Percentiles rank a stretch among this genome's conserved stretches.
These are phyloP conservation scores for Mycosphaerella arachidis DNA, from an alignment of 2,329 filamentous ascomycete species.

Conservation along the genomic window DNA sequence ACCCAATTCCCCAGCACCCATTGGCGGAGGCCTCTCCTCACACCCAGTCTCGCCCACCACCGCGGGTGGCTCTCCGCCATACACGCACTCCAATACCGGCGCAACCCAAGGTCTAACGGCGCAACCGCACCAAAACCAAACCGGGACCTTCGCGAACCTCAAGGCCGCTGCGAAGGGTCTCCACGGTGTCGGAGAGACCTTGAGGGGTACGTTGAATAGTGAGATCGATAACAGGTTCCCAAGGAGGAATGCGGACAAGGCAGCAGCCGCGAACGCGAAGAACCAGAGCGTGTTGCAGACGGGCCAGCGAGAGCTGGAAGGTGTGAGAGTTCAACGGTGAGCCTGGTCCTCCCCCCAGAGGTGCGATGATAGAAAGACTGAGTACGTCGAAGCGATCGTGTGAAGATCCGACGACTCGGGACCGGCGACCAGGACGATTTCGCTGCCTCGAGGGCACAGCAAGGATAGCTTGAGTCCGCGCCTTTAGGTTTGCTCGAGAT, in stretches of 20 bases:
- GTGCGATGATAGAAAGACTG: not conserved
- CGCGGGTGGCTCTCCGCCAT: not conserved
- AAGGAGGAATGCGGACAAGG: constrained; percentile 27
- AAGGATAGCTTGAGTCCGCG: not conserved
- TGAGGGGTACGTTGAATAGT: constrained; percentile 31
- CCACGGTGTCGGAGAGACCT: constrained; percentile 33
- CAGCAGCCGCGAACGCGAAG: constrained; percentile 25
- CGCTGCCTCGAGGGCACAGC: not conserved
- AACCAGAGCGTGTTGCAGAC: constrained; percentile 26
- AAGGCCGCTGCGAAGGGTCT: constrained; percentile 30
- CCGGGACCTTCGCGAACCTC: constrained; percentile 21
- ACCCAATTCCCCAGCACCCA: not conserved
- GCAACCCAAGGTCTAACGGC: not conserved
- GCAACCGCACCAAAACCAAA: constrained; percentile 6
- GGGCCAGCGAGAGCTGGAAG: constrained; percentile 26
- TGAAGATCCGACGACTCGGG: not conserved
- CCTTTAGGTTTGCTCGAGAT: not conserved
- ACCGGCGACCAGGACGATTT: not conserved
- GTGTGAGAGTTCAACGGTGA: constrained; percentile 10
- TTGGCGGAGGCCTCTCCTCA: not conserved
- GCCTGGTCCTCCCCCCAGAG: not conserved
- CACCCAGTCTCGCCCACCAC: not conserved
- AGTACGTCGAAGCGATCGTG: not conserved
- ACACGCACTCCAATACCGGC: not conserved
- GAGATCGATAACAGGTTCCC: constrained; percentile 30